Base-by-base conservation (phyloP, 176 grass and related monocot species). In the Metroxylon sagu region DNA sequence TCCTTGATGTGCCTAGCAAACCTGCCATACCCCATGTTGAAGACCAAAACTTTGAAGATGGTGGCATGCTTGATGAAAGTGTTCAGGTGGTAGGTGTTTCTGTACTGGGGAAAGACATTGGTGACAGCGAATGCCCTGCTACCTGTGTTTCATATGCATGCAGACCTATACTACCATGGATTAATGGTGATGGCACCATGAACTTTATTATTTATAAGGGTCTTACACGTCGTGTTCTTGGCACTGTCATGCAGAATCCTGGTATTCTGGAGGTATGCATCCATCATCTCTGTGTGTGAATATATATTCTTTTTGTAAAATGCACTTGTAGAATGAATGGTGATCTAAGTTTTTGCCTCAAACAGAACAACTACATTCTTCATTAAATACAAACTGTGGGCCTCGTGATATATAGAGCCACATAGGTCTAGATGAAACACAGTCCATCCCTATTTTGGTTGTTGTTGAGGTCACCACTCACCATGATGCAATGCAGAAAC, bases 171-270 rank as follows among this genome's bases (percentile, higher is more conserved):
- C 75, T 90, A 25, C 87, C 92, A 77, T 97, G 92, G 87, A 79
- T 97, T 73, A 97, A 97, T 80, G 92, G 74, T 71, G 92, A 97
- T 77, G 92, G 92, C 57, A 90, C 75, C 23, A 79, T 61, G 50
- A 97, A 97, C 65, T 85, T 48, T 59, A 80, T 74, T 7, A 43
- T 88, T 16, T 88, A 87, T 19, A 80, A 97, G 75, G 86, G 86
- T 58, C 77, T 97, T 56, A 82, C 74, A 57, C 86, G 87, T 48
- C 75, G 87, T 54, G 25, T 97, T 72, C 80, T 97, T 67, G 92
- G 87, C 25, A 85, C 77, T 52, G 66, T 80, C 57, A 91, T 97
- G 87, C 87, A 90, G 67, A 85, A 88, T 77, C 92, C 92, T 52
- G 83, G 87, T 66, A 35, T 85, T 31, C 54, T 70, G 60, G 92